phyloP scores from a whole-genome alignment of 257 asterid species.

The Rubia yunnanensis region DNA sequence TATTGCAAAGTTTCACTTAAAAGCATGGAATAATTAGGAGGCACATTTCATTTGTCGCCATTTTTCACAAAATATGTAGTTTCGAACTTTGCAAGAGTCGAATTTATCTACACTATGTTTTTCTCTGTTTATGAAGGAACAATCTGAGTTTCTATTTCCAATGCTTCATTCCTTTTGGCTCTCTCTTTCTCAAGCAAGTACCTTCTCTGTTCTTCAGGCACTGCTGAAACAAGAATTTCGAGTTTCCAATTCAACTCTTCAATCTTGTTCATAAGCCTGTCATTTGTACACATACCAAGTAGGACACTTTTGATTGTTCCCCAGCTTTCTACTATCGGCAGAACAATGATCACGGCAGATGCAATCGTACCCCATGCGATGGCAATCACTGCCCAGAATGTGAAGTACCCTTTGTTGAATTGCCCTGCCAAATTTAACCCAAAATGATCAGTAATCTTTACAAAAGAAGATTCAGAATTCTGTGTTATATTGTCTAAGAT shows the following conservation, averaged over 20 bases:
- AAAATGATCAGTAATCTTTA: background rate
- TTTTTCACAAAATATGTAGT: background rate
- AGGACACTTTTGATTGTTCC: slow-evolving; percentile 47
- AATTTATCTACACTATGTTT: background rate
- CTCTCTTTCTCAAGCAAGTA: slow-evolving; percentile 57
- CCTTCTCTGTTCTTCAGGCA: slow-evolving; percentile 72
- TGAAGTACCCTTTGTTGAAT: slow-evolving; percentile 78
- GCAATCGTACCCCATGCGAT: slow-evolving; percentile 85
- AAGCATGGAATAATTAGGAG: too few species aligned
- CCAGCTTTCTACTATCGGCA: slow-evolving; percentile 82
- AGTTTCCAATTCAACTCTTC: slow-evolving; percentile 64
- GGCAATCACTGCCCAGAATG: slow-evolving; percentile 81
- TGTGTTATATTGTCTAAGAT: too few species aligned
- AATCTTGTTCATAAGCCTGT: slow-evolving; percentile 62
- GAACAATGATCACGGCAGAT: slow-evolving; percentile 65
- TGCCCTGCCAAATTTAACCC: slow-evolving; percentile 39
- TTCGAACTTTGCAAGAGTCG: background rate
- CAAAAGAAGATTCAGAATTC: background rate
- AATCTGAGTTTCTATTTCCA: slow-evolving; percentile 32
- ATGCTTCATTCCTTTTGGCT: slow-evolving; percentile 44
- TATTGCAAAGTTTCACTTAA: too few species aligned
- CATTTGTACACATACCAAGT: slow-evolving; percentile 79
- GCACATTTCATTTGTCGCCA: too few species aligned
- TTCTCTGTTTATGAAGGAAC: slow-evolving; percentile 7
- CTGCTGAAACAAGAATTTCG: slow-evolving; percentile 44